Evolutionary conservation across 352 stramenopile genomes (phyloP).

Genomic region (Elongisporangium senticosum): DNA sequence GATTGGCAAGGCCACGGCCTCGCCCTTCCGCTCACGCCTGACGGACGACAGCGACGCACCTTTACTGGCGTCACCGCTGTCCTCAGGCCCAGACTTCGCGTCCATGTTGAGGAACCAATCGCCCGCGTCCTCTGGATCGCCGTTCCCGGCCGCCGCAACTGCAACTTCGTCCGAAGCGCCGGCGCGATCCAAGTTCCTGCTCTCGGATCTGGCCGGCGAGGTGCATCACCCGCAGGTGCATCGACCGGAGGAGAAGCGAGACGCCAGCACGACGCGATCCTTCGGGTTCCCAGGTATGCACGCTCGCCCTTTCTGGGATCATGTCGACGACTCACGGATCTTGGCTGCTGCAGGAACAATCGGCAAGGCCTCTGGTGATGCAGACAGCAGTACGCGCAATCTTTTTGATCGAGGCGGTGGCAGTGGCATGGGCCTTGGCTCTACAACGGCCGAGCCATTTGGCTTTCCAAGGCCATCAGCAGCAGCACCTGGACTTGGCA

Average conservation of each 20-base stretch:
- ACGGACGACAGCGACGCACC: neutral
- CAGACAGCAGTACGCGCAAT: neutral
- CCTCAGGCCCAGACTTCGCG: neutral
- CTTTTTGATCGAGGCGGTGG: slow-evolving; percentile 6
- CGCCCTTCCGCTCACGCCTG: neutral
- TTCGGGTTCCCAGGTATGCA: slow-evolving; percentile 37
- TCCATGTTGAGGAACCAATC: neutral
- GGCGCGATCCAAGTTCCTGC: slow-evolving; percentile 24
- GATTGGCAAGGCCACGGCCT: neutral
- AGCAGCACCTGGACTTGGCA: too few relatives aligned
- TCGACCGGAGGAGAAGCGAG: slow-evolving; percentile 1
- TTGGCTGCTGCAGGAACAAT: neutral
- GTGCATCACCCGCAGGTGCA: slow-evolving; percentile 29
- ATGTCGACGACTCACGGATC: neutral
- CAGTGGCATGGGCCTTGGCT: neutral
- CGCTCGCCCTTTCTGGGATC: neutral
- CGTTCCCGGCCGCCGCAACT: slow-evolving; percentile 14
- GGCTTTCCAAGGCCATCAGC: neutral
- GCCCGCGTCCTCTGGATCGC: slow-evolving; percentile 1
- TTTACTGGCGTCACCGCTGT: neutral
- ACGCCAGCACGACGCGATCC: slow-evolving; percentile 7
- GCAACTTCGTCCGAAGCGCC: slow-evolving; percentile 8
- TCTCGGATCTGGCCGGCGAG: slow-evolving; percentile 57
- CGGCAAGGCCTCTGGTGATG: neutral
- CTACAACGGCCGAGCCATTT: neutral